Evolutionary conservation across 2,329 filamentous ascomycete species (phyloP), one percentile per base, ranked within the genome.

Genomic region (Arthrinium phaeospermum): DNA sequence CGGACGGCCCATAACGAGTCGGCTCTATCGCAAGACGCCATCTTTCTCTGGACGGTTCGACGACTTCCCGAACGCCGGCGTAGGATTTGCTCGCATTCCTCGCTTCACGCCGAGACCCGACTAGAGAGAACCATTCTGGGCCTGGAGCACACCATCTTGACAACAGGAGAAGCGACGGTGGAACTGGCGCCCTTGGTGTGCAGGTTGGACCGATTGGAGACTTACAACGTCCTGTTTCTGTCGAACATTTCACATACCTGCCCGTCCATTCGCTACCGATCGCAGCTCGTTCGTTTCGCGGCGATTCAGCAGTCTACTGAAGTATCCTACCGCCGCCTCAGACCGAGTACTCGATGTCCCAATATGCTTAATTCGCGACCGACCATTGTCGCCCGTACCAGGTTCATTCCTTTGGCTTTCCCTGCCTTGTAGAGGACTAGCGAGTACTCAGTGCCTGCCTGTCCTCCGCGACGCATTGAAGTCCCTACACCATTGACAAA

Each of bases 341-440:
- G 72, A 45, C 69, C 71, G 67, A 37, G 47, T 70, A 64, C 72
- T 71, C 70, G 49, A 81, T 81, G 79, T 76, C 75, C 75, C 80
- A 80, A 78, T 74, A 81, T 81, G 79, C 76, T 76, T 80, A 74
- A 77, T 78, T 73, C 75, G 74, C 76, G 76, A 75, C 72, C 73
- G 72, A 73, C 69, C 19, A 75, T 72, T 71, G 71, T 75, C 76
- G 76, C 77, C 75, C 77, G 68, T 68, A 74, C 75, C 73, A 75
- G 76, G 71, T 77, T 72, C 67, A 75, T 74, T 73, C 69, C 75
- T 72, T 72, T 76, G 76, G 77, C 75, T 74, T 77, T 77, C 71
- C 72, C 77, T 77, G 75, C 75, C 70, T 71, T 74, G 73, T 76
- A 76, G 75, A 78, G 76, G 77, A 75, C 75, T 77, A 76, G 76